A percentile compares a stretch with the other conserved stretches of the same genome.
Evolutionary conservation across 2,329 filamentous ascomycete species (phyloP).

Genomic region (Leptodontidium sp.): DNA sequence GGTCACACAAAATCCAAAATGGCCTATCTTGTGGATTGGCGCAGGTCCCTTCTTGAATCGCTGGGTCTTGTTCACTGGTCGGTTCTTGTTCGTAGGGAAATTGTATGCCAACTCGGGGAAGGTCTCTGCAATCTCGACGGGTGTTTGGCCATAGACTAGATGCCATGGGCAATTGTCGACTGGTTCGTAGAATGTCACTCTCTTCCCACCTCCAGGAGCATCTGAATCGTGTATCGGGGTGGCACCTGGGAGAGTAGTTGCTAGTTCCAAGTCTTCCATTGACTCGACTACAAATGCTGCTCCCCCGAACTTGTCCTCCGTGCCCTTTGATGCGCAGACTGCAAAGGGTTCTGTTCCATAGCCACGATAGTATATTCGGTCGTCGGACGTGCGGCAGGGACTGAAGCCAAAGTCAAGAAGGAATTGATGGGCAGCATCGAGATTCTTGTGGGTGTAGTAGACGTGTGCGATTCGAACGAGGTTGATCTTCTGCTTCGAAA

Average conservation of each 20-base stretch:
- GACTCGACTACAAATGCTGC: constrained; percentile 65
- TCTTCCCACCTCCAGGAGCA: constrained; percentile 61
- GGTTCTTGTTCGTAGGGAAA: constrained; percentile 58
- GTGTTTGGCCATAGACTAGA: constrained; percentile 62
- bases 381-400: constrained; percentile 31
- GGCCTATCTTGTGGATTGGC: constrained; percentile 61
- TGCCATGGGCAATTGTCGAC: constrained; percentile 66
- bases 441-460: constrained; percentile 40
- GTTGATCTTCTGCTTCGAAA: constrained; percentile 45
- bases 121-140: constrained; percentile 49
- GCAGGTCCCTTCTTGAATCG: constrained; percentile 60
- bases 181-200: constrained; percentile 59
- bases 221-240: constrained; percentile 58
- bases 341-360: constrained; percentile 68
- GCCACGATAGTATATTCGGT: constrained; percentile 65
- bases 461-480: constrained; percentile 42
- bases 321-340: constrained; percentile 59
- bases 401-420: constrained; percentile 42
- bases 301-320: constrained; percentile 61
- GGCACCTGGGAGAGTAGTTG: constrained; percentile 57
- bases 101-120: constrained; percentile 56
- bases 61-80: constrained; percentile 57
- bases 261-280: constrained; percentile 61
- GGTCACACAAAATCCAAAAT: constrained; percentile 62
- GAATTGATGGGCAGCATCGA: constrained; percentile 38